These are phyloP conservation scores for Nakaseomyces bracarensis DNA, from an alignment of 1,139 yeast species.

Conservation along the genomic window DNA sequence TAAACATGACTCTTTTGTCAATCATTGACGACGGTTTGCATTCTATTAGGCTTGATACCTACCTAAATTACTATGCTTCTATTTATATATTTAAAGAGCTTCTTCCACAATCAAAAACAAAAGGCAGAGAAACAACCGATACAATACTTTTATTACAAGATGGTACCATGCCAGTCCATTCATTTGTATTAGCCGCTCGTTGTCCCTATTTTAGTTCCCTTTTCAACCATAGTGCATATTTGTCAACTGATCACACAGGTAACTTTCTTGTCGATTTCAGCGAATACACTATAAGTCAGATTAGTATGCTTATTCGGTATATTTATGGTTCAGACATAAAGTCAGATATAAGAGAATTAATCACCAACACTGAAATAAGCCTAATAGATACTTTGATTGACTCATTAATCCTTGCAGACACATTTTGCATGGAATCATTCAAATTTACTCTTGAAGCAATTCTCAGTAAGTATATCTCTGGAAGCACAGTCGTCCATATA, in stretches of 20 bases:
- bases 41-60: constrained; percentile 11
- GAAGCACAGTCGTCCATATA: constrained; percentile 54
- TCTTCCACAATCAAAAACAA: not conserved
- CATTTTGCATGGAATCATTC: constrained; percentile 51
- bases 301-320: constrained; percentile 45
- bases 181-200: constrained; percentile 36
- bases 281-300: constrained; percentile 37
- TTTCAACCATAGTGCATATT: not conserved
- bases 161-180: constrained; percentile 44
- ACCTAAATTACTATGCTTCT: constrained; percentile 9
- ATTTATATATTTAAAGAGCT: not conserved
- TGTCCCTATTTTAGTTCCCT: constrained; percentile 10
- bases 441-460: constrained; percentile 55
- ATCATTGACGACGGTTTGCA: constrained; percentile 19
- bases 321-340: constrained; percentile 44
- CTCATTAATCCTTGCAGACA: constrained; percentile 56
- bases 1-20: constrained; percentile 12
- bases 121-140: not conserved
- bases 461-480: constrained; percentile 49
- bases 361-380: constrained; percentile 5
- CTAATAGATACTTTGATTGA: constrained; percentile 44
- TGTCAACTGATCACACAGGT: constrained; percentile 10
- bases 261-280: constrained; percentile 37
- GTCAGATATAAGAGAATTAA: constrained; percentile 40
- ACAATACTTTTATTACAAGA: constrained; percentile 13